These are phyloP conservation scores for Curvularia sp. DNA, from an alignment of 2,329 filamentous ascomycete genomes.

Conservation along the genomic window DNA sequence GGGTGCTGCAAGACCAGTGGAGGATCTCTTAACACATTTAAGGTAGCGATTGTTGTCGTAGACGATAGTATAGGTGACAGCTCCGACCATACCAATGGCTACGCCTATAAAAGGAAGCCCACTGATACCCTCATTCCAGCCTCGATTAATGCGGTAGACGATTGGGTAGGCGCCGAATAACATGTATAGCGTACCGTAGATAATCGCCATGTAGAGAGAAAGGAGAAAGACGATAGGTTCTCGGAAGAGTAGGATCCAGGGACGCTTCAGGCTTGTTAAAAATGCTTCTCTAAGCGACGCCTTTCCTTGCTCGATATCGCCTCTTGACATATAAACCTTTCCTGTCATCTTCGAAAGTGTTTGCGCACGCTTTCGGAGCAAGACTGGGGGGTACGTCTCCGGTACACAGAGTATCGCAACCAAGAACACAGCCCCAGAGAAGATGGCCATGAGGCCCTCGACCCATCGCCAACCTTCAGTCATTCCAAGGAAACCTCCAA, in stretches of 20 bases:
- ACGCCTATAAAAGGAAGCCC: constrained; percentile 46
- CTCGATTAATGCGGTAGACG: constrained; percentile 47
- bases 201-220: constrained; percentile 36
- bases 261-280: constrained; percentile 33
- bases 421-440: constrained; percentile 51
- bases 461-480: constrained; percentile 39
- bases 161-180: constrained; percentile 60
- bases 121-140: constrained; percentile 49
- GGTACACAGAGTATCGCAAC: constrained; percentile 51
- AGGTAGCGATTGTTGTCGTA: constrained; percentile 49
- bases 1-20: constrained; percentile 57
- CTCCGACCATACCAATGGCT: constrained; percentile 26
- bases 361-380: constrained; percentile 67
- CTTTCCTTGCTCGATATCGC: constrained; percentile 57
- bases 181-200: constrained; percentile 57
- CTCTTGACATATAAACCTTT: constrained; percentile 44
- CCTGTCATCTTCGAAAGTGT: constrained; percentile 68
- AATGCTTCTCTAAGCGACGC: constrained; percentile 3
- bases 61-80: constrained; percentile 37
- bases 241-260: constrained; percentile 29
- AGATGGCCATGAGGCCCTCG: constrained; percentile 62
- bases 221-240: constrained; percentile 34
- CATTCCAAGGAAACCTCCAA: constrained; percentile 27
- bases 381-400: constrained; percentile 67
- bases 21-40: constrained; percentile 32